phyloP scores from a whole-genome alignment of 441 rosid species.

The Gossypium aridum region DNA sequence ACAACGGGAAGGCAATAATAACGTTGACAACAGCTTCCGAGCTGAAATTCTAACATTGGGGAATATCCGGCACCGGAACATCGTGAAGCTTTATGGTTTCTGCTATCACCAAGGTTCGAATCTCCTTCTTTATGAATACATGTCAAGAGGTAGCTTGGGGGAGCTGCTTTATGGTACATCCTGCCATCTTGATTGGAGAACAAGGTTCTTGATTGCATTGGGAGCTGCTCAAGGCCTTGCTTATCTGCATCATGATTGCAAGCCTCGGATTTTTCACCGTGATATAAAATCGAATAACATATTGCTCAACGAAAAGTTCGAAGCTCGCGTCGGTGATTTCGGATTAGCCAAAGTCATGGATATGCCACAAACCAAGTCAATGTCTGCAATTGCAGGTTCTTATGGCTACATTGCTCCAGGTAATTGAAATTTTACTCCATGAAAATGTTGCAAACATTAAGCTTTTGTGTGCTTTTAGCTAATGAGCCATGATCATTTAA shows the following conservation, averaged over 20 bases:
- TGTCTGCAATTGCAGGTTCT: conserved; percentile 95
- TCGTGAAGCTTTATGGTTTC: conserved; percentile 86
- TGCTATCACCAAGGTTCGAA: conserved; percentile 81
- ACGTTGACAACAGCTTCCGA: conserved; percentile 66
- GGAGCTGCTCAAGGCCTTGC: conserved; percentile 84
- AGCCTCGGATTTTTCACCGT: conserved; percentile 76
- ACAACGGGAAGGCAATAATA: conserved; percentile 58
- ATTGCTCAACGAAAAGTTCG: conserved; percentile 59
- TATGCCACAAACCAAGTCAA: conserved; percentile 83
- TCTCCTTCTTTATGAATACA: conserved; percentile 74
- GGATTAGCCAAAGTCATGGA: conserved; percentile 82
- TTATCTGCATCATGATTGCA: conserved; percentile 79
- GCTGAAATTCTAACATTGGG: conserved; percentile 88
- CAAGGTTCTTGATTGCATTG: conserved; percentile 58
- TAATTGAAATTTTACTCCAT: conserved; percentile 18
- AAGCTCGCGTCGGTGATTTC: conserved; percentile 75
- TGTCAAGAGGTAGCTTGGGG: conserved; percentile 68
- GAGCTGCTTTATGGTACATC: conserved; percentile 56
- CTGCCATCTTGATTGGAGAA: conserved; percentile 49
- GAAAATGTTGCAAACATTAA: background rate
- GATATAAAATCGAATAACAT: conserved; percentile 80
- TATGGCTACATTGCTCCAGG: conserved; percentile 96
- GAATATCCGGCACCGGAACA: conserved; percentile 83
- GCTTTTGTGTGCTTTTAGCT: background rate
- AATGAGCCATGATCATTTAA: background rate